Conservation (phyloP, 345 rosid genomes). For the Boechera divaricarpa region DNA sequence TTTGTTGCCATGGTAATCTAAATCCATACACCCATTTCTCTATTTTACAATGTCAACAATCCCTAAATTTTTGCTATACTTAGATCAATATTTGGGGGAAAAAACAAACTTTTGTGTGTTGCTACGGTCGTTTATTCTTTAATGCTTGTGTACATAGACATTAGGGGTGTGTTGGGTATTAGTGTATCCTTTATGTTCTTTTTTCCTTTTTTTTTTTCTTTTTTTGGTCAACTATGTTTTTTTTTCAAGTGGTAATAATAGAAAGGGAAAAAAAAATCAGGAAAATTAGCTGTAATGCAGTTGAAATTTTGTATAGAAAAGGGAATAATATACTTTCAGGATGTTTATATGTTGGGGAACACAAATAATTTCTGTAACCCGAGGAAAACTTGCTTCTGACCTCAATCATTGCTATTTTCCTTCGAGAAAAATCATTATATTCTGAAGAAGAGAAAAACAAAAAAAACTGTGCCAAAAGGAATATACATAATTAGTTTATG, state of each 20-base stretch:
- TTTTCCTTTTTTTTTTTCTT: no score
- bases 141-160: constrained; percentile 35
- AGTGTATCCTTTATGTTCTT: neutral
- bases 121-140: constrained; percentile 18
- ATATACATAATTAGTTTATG: constrained; percentile 21
- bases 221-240: neutral
- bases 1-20: constrained; percentile 41
- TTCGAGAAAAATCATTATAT: constrained; percentile 38
- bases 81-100: constrained; percentile 32
- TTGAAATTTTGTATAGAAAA: constrained; percentile 4
- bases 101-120: constrained; percentile 17
- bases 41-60: constrained; percentile 22
- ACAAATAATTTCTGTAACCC: constrained; percentile 44
- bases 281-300: constrained; percentile 37
- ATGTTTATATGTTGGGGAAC: constrained; percentile 44
- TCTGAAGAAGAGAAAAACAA: neutral
- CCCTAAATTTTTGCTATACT: constrained; percentile 23
- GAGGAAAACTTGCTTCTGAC: constrained; percentile 42
- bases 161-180: constrained; percentile 19
- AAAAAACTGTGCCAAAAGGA: constrained; percentile 36
- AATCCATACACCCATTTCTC: constrained; percentile 29
- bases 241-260: constrained; percentile 35
- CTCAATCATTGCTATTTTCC: constrained; percentile 39
- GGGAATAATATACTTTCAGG: constrained; percentile 34
- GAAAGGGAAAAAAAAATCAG: neutral